phyloP scores from a whole-genome alignment of 805 yeast species.

The Aciculoconidium aculeatum region DNA sequence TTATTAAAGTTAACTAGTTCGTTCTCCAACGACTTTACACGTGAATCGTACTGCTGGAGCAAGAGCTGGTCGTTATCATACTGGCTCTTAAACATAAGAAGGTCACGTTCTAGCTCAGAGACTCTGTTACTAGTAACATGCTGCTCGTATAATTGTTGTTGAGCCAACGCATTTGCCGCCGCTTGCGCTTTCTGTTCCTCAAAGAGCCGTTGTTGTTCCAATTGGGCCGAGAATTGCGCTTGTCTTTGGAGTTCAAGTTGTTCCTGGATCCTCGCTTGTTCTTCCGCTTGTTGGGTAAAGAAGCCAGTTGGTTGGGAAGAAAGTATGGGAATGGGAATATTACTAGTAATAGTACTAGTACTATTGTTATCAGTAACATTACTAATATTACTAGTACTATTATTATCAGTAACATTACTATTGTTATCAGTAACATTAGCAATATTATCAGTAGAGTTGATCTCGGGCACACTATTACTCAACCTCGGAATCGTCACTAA shows the following conservation, averaged over 20 bases:
- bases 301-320: conserved; percentile 50
- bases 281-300: conserved; percentile 41
- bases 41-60: conserved; percentile 79
- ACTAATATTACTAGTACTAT: too few species aligned
- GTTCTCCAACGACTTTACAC: conserved; percentile 74
- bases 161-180: conserved; percentile 37
- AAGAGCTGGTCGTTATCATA: conserved; percentile 81
- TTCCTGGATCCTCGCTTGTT: conserved; percentile 55
- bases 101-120: conserved; percentile 76
- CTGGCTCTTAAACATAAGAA: conserved; percentile 68
- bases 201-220: conserved; percentile 68
- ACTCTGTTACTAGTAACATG: conserved; percentile 78
- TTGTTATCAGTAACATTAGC: too few species aligned
- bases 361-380: too few species aligned
- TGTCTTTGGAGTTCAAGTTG: conserved; percentile 60
- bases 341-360: too few species aligned
- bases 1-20: conserved; percentile 59
- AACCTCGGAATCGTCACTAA: conserved; percentile 75
- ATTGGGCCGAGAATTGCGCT: conserved; percentile 62
- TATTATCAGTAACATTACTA: too few species aligned
- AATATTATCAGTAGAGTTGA: conserved; percentile 35
- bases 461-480: conserved; percentile 53
- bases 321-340: too few species aligned
- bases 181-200: conserved; percentile 72
- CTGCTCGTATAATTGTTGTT: conserved; percentile 66